Conservation (phyloP, 2,329 filamentous ascomycete species). For the Clarireedia monteithiana region DNA sequence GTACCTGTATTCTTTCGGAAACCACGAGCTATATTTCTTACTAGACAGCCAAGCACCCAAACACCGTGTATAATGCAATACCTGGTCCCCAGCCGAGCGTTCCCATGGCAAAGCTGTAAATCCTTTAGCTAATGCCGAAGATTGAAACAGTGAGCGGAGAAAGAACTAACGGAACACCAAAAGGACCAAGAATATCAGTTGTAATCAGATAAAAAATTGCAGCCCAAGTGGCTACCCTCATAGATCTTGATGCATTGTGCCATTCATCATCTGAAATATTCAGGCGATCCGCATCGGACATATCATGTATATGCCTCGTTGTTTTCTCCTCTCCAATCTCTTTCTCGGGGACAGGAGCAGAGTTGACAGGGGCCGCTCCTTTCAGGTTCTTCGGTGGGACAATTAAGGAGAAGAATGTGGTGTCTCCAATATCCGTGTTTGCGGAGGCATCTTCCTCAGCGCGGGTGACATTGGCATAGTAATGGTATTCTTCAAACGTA, state of each 20-base stretch:
- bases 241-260: slow-evolving; percentile 36
- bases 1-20: neutral
- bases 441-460: slow-evolving; percentile 7
- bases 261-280: slow-evolving; percentile 34
- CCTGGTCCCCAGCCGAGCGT: slow-evolving; percentile 9
- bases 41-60: slow-evolving; percentile 7
- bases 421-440: slow-evolving; percentile 2
- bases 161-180: slow-evolving; percentile 10
- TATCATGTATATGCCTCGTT: neutral
- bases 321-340: slow-evolving; percentile 1
- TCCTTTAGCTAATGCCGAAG: too few relatives aligned
- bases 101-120: slow-evolving; percentile 5
- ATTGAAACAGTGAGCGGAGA: neutral
- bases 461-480: slow-evolving; percentile 28
- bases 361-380: neutral
- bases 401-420: slow-evolving; percentile 8
- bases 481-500: slow-evolving; percentile 30
- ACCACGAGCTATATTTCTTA: neutral
- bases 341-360: neutral
- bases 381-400: slow-evolving; percentile 8
- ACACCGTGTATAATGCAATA: slow-evolving; percentile 18
- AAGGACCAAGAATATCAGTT: slow-evolving; percentile 14
- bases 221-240: slow-evolving; percentile 38
- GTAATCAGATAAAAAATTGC: slow-evolving; percentile 32
- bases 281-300: neutral